Conservation (phyloP, 1,284 basidiomycete genomes). For the Gastroboletus turbinatus region DNA sequence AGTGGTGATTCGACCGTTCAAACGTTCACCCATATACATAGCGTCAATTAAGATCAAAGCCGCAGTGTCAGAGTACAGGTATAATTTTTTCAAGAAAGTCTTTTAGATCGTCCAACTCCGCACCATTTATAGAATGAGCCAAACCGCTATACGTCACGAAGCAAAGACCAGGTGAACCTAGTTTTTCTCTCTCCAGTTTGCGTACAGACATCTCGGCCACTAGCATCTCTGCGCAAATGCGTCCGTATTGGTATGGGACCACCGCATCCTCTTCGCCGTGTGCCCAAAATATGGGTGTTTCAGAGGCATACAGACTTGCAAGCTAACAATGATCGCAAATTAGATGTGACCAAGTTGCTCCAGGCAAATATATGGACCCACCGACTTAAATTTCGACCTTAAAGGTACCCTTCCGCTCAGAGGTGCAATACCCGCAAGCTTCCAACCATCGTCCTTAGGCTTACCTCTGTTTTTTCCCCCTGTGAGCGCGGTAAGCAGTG, state of each 20-base stretch:
- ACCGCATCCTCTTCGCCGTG: slow-evolving; percentile 1
- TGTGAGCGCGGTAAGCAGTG: slow-evolving; percentile 3
- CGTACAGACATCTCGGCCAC: background rate
- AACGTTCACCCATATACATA: background rate
- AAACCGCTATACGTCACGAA: background rate
- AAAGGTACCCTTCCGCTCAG: slow-evolving; percentile 2
- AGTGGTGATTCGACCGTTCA: background rate
- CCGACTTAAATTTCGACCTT: background rate
- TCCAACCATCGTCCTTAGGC: background rate
- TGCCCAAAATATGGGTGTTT: slow-evolving; percentile 1
- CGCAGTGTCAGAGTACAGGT: background rate
- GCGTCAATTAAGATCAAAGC: background rate
- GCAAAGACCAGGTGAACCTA: slow-evolving; percentile 5
- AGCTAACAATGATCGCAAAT: background rate
- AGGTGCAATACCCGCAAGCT: slow-evolving; percentile 7
- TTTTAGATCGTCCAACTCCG: slow-evolving; percentile 1
- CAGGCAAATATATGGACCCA: background rate
- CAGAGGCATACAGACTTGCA: background rate
- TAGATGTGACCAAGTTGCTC: background rate
- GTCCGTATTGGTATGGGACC: background rate
- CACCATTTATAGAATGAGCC: background rate
- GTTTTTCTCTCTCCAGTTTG: background rate
- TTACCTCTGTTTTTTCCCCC: background rate
- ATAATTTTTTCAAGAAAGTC: background rate
- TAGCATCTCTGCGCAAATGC: slow-evolving; percentile 1